Percentiles rank a stretch among this genome's conserved stretches.
phyloP scores from a whole-genome alignment of 2,329 filamentous ascomycete genomes.

The Talaromyces sp. region DNA sequence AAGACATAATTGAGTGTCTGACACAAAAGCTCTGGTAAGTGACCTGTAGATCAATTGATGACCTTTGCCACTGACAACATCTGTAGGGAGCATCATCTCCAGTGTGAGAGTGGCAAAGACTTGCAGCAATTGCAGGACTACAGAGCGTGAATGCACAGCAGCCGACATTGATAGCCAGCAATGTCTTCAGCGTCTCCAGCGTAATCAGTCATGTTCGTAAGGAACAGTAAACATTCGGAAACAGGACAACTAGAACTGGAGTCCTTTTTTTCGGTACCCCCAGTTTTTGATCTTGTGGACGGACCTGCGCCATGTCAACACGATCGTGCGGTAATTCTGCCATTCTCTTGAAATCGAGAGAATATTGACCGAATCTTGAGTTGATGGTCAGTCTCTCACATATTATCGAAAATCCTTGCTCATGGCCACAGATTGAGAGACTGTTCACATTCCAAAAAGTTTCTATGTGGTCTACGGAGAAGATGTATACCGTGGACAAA shows the following conservation, averaged over 20 bases:
- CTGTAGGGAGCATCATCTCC: not conserved
- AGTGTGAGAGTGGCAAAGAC: slow-evolving; percentile 10
- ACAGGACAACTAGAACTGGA: not conserved
- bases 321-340: slow-evolving; percentile 16
- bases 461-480: slow-evolving; percentile 22
- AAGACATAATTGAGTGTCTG: not conserved
- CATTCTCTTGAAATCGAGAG: slow-evolving; percentile 18
- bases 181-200: slow-evolving; percentile 3
- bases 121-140: slow-evolving; percentile 7
- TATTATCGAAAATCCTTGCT: not conserved
- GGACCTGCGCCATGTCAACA: not conserved
- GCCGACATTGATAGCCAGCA: slow-evolving; percentile 1
- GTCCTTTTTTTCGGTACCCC: not conserved
- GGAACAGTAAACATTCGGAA: not conserved
- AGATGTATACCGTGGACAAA: slow-evolving; percentile 22
- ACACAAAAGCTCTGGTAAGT: not conserved
- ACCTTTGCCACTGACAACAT: not conserved
- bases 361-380: slow-evolving; percentile 20
- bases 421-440: not conserved
- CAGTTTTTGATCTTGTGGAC: not conserved
- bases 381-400: not conserved
- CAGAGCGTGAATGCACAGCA: slow-evolving; percentile 9
- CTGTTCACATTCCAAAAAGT: slow-evolving; percentile 13
- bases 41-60: not conserved
- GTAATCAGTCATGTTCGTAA: slow-evolving; percentile 7